These are phyloP conservation scores for Leccinum pellstonianum DNA, from an alignment of 768 basidiomycete genomes.

Conservation along the genomic window DNA sequence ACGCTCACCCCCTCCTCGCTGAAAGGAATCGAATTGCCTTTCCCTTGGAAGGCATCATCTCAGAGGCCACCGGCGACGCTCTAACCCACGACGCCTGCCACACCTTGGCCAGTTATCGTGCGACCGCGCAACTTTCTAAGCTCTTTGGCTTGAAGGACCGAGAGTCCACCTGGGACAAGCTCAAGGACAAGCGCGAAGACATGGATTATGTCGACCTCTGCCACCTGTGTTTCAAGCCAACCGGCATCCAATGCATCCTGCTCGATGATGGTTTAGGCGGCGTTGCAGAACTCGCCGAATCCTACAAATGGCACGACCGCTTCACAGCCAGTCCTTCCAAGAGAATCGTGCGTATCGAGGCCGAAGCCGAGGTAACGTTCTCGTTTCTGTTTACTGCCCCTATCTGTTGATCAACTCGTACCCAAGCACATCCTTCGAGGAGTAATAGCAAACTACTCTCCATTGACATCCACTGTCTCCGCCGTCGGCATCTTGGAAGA, in stretches of 20 bases:
- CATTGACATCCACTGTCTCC: conserved; percentile 14
- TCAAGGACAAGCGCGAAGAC: conserved; percentile 47
- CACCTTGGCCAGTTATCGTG: conserved; percentile 60
- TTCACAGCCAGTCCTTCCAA: conserved; percentile 53
- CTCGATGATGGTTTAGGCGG: conserved; percentile 72
- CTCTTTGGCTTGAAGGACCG: conserved; percentile 43
- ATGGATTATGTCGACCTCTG: conserved; percentile 60
- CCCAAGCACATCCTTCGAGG: conserved; percentile 18
- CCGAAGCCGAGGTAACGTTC: conserved; percentile 60
- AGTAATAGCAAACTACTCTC: conserved; percentile 17
- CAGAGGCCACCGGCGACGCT: conserved; percentile 59
- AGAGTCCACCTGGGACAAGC: conserved; percentile 52
- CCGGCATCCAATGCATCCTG: conserved; percentile 65
- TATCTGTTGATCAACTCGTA: conserved; percentile 4
- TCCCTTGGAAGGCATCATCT: conserved; percentile 63
- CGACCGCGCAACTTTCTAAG: conserved; percentile 51
- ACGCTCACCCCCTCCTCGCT: conserved; percentile 69
- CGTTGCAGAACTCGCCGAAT: conserved; percentile 45
- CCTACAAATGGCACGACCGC: conserved; percentile 59
- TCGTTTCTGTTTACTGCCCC: not conserved
- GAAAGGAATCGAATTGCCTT: conserved; percentile 42
- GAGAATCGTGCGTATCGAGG: conserved; percentile 68
- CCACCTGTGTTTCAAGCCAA: conserved; percentile 47
- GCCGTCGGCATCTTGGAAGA: conserved; percentile 12
- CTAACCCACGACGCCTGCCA: conserved; percentile 48